A percentile compares a stretch with the other conserved stretches of the same genome.
phyloP scores from a whole-genome alignment of 495 filamentous ascomycete genomes.

The Neurospora intermedia region DNA sequence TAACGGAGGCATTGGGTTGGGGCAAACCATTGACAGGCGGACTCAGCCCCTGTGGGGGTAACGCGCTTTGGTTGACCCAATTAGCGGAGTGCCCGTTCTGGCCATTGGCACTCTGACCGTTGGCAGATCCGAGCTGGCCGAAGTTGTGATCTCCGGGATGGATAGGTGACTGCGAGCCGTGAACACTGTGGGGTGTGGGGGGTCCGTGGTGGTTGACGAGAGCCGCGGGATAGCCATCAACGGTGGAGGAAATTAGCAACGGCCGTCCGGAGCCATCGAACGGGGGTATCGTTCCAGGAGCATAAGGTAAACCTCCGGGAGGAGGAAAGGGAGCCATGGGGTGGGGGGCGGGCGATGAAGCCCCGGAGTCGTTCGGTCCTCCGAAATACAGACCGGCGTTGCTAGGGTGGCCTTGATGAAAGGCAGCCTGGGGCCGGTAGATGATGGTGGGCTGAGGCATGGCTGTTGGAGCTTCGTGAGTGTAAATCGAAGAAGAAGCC shows the following conservation, averaged over 20 bases:
- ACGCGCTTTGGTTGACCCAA: not conserved
- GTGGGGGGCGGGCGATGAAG: slow-evolving; percentile 36
- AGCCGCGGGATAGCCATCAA: slow-evolving; percentile 28
- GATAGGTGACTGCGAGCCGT: slow-evolving; percentile 40
- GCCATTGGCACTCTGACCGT: slow-evolving; percentile 9
- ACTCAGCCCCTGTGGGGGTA: slow-evolving; percentile 6
- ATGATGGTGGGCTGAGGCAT: slow-evolving; percentile 6
- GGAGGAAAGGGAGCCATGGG: slow-evolving; percentile 25
- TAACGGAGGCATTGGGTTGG: not conserved
- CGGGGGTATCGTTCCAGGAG: slow-evolving; percentile 21
- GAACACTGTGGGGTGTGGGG: slow-evolving; percentile 43
- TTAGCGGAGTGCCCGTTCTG: slow-evolving; percentile 1
- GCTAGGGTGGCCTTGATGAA: slow-evolving; percentile 30
- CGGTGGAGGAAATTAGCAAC: slow-evolving; percentile 18
- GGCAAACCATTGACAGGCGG: slow-evolving; percentile 3
- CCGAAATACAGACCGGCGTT: slow-evolving; percentile 37
- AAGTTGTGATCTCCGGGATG: slow-evolving; percentile 24
- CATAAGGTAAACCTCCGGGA: slow-evolving; percentile 22
- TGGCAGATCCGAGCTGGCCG: slow-evolving; percentile 14
- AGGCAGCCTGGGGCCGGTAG: slow-evolving; percentile 5
- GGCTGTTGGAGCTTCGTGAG: slow-evolving; percentile 2
- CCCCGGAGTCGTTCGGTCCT: slow-evolving; percentile 33
- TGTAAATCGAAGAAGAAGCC: not conserved
- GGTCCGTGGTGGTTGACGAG: slow-evolving; percentile 31
- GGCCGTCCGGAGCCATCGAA: slow-evolving; percentile 27